These are phyloP conservation scores for Pseudonitzschia pungens DNA, from an alignment of 108 stramenopile genomes.

Conservation along the genomic window DNA sequence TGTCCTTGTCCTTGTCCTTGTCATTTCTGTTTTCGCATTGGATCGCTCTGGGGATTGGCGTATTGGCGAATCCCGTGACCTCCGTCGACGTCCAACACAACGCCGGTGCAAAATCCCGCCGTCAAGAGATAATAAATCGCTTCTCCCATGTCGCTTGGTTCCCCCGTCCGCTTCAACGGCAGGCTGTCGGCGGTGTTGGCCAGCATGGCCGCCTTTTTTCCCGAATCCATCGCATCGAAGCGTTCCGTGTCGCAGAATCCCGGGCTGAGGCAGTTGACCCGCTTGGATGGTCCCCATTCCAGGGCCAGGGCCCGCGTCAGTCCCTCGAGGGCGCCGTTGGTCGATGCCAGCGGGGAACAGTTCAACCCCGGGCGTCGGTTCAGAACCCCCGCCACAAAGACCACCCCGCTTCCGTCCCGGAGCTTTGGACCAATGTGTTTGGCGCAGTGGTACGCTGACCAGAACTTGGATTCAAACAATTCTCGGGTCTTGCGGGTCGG, in stretches of 20 bases:
- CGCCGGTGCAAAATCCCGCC: conserved; percentile 57
- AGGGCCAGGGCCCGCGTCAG: conserved; percentile 63
- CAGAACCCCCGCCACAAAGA: conserved; percentile 58
- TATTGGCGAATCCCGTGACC: conserved; percentile 65
- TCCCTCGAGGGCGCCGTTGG: conserved; percentile 73
- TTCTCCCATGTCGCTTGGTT: conserved; percentile 65
- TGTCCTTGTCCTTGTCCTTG: too few species aligned
- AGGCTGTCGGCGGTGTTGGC: conserved; percentile 54
- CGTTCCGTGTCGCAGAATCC: conserved; percentile 77
- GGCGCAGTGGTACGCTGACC: conserved; percentile 64
- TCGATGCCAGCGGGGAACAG: conserved; percentile 55
- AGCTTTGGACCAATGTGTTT: conserved; percentile 51
- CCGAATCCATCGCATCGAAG: conserved; percentile 63
- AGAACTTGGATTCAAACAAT: conserved; percentile 58
- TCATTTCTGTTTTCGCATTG: too few species aligned
- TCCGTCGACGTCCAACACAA: conserved; percentile 61
- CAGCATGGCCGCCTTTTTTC: conserved; percentile 47
- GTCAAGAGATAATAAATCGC: conserved; percentile 59
- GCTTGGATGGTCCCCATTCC: conserved; percentile 54
- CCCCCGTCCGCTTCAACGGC: conserved; percentile 50
- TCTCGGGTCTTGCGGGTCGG: conserved; percentile 41
- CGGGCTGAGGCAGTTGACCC: conserved; percentile 67
- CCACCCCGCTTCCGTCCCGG: conserved; percentile 39
- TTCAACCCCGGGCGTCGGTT: conserved; percentile 69
- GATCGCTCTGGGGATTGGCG: conserved; percentile 53